These are phyloP conservation scores for Fraxinus excelsior DNA, from an alignment of 257 asterid species.

Conservation along the genomic window DNA sequence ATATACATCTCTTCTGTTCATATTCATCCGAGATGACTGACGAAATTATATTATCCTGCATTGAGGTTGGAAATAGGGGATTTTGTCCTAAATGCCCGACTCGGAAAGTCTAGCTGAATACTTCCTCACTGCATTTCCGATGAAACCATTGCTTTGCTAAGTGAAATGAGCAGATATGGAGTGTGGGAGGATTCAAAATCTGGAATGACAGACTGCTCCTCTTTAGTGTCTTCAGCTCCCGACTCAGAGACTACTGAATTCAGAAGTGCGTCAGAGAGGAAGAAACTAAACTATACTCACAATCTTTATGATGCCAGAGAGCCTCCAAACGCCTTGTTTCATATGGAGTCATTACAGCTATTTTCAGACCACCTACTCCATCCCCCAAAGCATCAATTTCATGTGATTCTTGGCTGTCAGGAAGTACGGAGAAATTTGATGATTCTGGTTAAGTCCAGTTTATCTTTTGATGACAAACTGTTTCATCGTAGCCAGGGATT, in stretches of 20 bases:
- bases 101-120: conserved; percentile 83
- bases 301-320: conserved; percentile 31
- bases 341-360: conserved; percentile 41
- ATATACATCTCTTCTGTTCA: conserved; percentile 74
- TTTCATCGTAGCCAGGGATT: conserved; percentile 30
- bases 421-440: conserved; percentile 34
- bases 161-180: conserved; percentile 63
- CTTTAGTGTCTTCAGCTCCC: conserved; percentile 67
- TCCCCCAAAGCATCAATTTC: conserved; percentile 40
- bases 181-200: conserved; percentile 87
- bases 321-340: conserved; percentile 40
- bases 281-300: conserved; percentile 55
- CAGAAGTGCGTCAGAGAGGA: conserved; percentile 48
- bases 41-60: conserved; percentile 76
- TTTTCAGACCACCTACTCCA: conserved; percentile 40
- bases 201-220: conserved; percentile 87
- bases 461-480: conserved; percentile 44
- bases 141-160: conserved; percentile 68
- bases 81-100: conserved; percentile 69
- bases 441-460: conserved; percentile 40
- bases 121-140: conserved; percentile 80
- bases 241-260: conserved; percentile 51
- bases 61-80: conserved; percentile 52
- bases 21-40: conserved; percentile 81
- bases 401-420: conserved; percentile 51